Evolutionary conservation across 495 filamentous ascomycete genomes (phyloP).

Genomic region (Hypoxylon cercidicola): DNA sequence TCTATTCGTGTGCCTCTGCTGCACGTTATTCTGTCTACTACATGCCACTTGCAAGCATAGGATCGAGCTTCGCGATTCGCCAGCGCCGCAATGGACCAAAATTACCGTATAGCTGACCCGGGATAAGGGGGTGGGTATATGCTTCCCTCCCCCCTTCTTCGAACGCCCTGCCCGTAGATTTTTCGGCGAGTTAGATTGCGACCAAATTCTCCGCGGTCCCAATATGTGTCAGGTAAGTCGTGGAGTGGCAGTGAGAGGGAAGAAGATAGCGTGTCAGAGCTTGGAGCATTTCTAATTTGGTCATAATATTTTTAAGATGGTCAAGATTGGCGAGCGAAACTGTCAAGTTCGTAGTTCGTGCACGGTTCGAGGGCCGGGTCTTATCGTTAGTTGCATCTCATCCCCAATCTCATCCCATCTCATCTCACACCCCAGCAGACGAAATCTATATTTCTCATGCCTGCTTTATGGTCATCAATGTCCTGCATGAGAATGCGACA

Average conservation of each 20-base stretch:
- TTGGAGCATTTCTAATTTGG: constrained; percentile 15
- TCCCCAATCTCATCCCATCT: constrained; percentile 15
- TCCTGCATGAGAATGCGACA: constrained; percentile 36
- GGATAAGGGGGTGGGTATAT: constrained; percentile 11
- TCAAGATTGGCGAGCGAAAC: constrained; percentile 32
- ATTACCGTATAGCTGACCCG: constrained; percentile 21
- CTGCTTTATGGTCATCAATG: constrained; percentile 14
- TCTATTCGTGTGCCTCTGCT: constrained; percentile 41
- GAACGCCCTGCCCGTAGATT: neutral
- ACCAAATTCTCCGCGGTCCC: constrained; percentile 17
- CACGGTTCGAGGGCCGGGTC: neutral
- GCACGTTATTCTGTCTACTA: constrained; percentile 37
- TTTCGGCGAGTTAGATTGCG: constrained; percentile 35
- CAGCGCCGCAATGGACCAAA: constrained; percentile 33
- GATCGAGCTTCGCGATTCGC: constrained; percentile 30
- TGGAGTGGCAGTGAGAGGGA: constrained; percentile 16
- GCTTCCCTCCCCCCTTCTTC: constrained; percentile 7
- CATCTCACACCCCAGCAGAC: constrained; percentile 13
- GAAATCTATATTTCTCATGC: neutral
- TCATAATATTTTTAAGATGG: constrained; percentile 25
- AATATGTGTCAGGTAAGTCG: constrained; percentile 24
- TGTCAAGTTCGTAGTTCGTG: constrained; percentile 20
- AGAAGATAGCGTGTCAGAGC: constrained; percentile 20
- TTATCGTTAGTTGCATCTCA: constrained; percentile 26
- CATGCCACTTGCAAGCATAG: constrained; percentile 40